Conservation (phyloP, 768 basidiomycete species). For the Gelatoporia subvermispora region DNA sequence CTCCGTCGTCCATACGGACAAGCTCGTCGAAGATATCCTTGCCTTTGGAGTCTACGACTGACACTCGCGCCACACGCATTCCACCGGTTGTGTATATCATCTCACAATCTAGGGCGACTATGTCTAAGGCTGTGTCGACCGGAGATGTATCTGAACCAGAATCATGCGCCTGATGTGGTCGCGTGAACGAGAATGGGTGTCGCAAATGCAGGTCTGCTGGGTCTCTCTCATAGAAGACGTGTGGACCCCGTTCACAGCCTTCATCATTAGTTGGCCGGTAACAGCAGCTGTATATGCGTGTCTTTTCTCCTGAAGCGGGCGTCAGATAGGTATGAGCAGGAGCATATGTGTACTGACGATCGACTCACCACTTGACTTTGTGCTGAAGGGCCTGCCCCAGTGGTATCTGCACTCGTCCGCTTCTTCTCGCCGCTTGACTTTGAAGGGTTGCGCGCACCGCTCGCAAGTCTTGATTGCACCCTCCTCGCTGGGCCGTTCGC, state of each 20-base stretch:
- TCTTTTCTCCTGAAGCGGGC: conserved; percentile 51
- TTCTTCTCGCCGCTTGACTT: conserved; percentile 55
- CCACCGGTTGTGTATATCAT: conserved; percentile 96
- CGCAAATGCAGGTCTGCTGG: conserved; percentile 64
- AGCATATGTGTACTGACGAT: background rate
- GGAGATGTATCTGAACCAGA: conserved; percentile 21
- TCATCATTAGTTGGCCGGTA: conserved; percentile 52
- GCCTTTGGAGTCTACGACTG: conserved; percentile 77
- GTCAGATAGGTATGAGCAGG: background rate
- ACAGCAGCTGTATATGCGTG: conserved; percentile 76
- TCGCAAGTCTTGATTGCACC: conserved; percentile 70
- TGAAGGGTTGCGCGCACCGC: conserved; percentile 66
- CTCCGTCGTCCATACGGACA: conserved; percentile 74
- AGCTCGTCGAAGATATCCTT: conserved; percentile 76
- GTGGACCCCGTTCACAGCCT: conserved; percentile 76
- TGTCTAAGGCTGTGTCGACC: conserved; percentile 49
- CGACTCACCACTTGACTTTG: conserved; percentile 58
- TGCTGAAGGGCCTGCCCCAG: conserved; percentile 70
- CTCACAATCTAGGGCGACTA: conserved; percentile 93
- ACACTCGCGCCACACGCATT: conserved; percentile 85
- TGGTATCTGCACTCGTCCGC: conserved; percentile 73
- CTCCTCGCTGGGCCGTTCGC: conserved; percentile 54
- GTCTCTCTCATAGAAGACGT: conserved; percentile 85
- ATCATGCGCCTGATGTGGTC: conserved; percentile 10
- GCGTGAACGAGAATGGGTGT: conserved; percentile 61